Base-by-base conservation (phyloP, 1,284 basidiomycete species). In the Retiboletus fuscus region DNA sequence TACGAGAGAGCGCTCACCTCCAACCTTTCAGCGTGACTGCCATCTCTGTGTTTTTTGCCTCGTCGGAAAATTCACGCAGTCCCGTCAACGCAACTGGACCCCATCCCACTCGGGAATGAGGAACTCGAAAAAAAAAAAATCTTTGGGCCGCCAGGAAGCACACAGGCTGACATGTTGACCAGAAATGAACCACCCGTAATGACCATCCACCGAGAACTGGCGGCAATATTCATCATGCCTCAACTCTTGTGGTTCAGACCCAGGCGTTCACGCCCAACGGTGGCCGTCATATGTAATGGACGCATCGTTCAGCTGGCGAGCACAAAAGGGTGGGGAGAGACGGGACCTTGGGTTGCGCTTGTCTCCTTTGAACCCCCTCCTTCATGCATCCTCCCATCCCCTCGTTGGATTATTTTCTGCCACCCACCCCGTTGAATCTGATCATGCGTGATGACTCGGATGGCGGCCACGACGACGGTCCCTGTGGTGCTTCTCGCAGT, bases 401-500 rank as follows among this genome's bases (percentile, higher is more conserved):
- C 68, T n/a, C n/a, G n/a, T n/a, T n/a, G n/a, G n/a, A n/a, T n/a
- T n/a, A n/a, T n/a, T n/a, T n/a, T n/a, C n/a, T 28, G 43, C 28
- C 57, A 44, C 41, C 60, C 34, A n/a, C 47, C 61, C 49, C 43
- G 28, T n/a, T 34, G 24, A 34, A 18, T 44, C 18, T 28, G 44
- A 64, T 73, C 55, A 24, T 58, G 18, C 61, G 47, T 75, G 75
- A 60, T 53, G 53, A 22, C 62, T 63, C 62, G 72, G 68, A 77
- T 80, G 76, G 53, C 66, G n/a, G 34, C 43, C 66, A 30, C 67
- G 13, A 64, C 53, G 30, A 68, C 64, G 66, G 60, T 75, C 63
- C 68, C 71, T 69, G 72, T 72, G 57, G 74, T 74, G 66, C 66
- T 80, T 76, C 77, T 80, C 67, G 71, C 65, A 11, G 67, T 47